Conservation (phyloP, 164 flowering plant genomes). For the Tinospora cordifolia region DNA sequence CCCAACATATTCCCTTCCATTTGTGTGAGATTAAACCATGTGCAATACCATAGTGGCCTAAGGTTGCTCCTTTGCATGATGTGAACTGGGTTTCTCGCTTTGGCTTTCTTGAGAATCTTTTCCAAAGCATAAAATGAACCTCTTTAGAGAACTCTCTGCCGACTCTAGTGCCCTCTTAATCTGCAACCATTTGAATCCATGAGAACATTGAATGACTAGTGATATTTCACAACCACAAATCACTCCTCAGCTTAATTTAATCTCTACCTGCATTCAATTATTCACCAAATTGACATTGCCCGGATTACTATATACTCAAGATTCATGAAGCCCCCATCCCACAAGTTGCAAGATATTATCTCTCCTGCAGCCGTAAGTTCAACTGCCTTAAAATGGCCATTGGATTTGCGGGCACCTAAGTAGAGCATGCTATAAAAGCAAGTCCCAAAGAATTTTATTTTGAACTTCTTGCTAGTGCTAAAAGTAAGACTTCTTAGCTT, state of each 20-base stretch:
- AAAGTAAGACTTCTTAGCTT: too few relatives aligned
- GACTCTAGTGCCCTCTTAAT: constrained; percentile 50
- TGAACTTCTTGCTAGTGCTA: too few relatives aligned
- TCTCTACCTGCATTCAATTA: background rate
- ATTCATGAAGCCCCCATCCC: background rate
- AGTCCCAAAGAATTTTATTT: too few relatives aligned
- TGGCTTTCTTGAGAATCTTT: constrained; percentile 27
- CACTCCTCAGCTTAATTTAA: background rate
- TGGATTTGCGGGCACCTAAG: too few relatives aligned
- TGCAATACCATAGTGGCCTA: constrained; percentile 11
- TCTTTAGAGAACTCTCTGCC: constrained; percentile 47
- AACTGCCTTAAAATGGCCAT: too few relatives aligned
- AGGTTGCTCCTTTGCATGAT: constrained; percentile 6
- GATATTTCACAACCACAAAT: background rate
- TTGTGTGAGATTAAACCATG: background rate
- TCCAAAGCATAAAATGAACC: constrained; percentile 35
- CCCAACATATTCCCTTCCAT: background rate
- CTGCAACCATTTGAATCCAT: constrained; percentile 30
- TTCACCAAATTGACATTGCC: background rate
- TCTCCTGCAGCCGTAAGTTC: too few relatives aligned
- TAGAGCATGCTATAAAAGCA: too few relatives aligned
- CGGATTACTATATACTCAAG: background rate
- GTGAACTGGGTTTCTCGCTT: constrained; percentile 12
- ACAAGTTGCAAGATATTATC: too few relatives aligned
- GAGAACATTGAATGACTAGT: constrained; percentile 3